phyloP scores from a whole-genome alignment of 1,284 basidiomycete species.

The Abortiporus biennis region DNA sequence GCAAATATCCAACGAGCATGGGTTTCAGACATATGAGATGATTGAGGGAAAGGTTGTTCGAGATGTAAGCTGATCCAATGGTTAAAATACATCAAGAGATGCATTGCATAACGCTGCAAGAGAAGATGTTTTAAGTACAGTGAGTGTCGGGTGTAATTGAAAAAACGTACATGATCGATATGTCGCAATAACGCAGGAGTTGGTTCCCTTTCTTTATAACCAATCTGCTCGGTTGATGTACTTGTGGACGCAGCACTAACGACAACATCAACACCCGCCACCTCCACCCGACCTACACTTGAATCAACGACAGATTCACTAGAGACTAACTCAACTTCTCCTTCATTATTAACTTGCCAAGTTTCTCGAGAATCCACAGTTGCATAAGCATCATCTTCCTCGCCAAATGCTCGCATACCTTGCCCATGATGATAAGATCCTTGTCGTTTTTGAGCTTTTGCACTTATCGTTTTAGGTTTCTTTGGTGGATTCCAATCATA shows the following conservation, averaged over 20 bases:
- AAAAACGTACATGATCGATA: constrained; percentile 56
- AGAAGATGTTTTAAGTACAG: background rate
- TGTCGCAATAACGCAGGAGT: constrained; percentile 47
- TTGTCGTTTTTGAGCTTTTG: too few species aligned
- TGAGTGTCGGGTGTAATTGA: constrained; percentile 4
- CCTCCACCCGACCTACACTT: too few species aligned
- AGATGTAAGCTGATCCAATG: constrained; percentile 70
- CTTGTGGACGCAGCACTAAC: background rate
- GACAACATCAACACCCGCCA: too few species aligned
- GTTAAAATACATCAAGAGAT: constrained; percentile 77
- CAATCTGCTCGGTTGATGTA: background rate
- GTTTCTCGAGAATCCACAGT: constrained; percentile 11
- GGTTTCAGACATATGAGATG: constrained; percentile 45
- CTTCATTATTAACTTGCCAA: constrained; percentile 31
- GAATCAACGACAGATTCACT: constrained; percentile 1
- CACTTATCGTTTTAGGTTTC: constrained; percentile 23
- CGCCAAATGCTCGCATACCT: constrained; percentile 28
- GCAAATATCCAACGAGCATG: constrained; percentile 85
- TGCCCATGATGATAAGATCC: too few species aligned
- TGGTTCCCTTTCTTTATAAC: constrained; percentile 38
- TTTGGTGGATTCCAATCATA: constrained; percentile 58
- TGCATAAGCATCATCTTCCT: constrained; percentile 9
- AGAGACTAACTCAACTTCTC: constrained; percentile 35
- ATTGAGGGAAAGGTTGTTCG: constrained; percentile 33
- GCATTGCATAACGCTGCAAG: constrained; percentile 58